These are phyloP conservation scores for Fonsecaea erecta DNA, from an alignment of 2,329 filamentous ascomycete species.

Conservation along the genomic window DNA sequence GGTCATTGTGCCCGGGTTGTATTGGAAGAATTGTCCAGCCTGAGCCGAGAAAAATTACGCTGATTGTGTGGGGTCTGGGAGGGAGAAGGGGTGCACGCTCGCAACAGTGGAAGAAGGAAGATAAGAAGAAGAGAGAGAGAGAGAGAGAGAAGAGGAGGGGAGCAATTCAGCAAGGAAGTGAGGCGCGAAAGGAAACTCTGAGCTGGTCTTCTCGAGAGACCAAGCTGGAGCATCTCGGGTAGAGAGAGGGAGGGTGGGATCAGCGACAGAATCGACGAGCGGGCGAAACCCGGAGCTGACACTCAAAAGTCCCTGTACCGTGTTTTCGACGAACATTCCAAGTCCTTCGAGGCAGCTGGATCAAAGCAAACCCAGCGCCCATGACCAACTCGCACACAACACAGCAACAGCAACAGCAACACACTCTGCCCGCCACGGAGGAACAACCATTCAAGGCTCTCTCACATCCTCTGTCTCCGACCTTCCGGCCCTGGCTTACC, in stretches of 20 bases:
- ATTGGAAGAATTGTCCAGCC: too few species aligned
- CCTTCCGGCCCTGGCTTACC: constrained; percentile 4
- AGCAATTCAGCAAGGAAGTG: neutral
- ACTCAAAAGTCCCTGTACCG: neutral
- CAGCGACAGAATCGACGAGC: neutral
- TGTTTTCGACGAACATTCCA: neutral
- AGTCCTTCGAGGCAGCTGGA: neutral
- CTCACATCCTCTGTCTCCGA: neutral
- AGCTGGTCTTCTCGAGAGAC: neutral
- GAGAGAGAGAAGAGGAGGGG: neutral
- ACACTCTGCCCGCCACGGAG: neutral
- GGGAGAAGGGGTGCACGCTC: too few species aligned
- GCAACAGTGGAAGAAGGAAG: too few species aligned
- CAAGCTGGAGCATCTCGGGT: too few species aligned
- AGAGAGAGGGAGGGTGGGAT: too few species aligned
- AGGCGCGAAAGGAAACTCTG: neutral
- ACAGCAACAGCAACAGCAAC: neutral
- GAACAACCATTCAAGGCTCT: neutral
- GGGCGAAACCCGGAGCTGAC: neutral
- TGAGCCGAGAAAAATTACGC: too few species aligned
- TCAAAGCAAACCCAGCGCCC: neutral
- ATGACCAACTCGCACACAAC: neutral
- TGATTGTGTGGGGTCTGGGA: too few species aligned
- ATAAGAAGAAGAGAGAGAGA: neutral
- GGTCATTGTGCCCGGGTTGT: too few species aligned